Evolutionary conservation across 2,329 filamentous ascomycete genomes (phyloP).

Genomic region (Amesomyces nigricolor): DNA sequence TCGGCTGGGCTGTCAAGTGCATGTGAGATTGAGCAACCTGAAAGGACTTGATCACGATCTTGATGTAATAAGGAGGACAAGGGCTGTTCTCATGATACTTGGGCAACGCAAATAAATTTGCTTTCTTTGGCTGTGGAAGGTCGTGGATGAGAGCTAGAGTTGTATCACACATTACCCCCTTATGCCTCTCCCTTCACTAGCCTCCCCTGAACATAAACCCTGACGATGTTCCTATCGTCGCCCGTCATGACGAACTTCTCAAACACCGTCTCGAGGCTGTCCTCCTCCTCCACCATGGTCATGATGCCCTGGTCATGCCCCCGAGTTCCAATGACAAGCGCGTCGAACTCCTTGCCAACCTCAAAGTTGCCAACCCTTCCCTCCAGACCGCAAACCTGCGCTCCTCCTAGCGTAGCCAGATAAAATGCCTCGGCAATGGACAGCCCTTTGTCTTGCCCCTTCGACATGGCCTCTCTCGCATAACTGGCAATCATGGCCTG

Average conservation of each 20-base stretch:
- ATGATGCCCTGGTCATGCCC: constrained; percentile 38
- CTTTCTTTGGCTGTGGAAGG: too few species aligned
- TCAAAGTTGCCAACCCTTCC: constrained; percentile 51
- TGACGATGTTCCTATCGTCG: constrained; percentile 55
- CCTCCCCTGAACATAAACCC: constrained; percentile 49
- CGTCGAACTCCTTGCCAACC: constrained; percentile 58
- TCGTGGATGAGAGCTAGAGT: too few species aligned
- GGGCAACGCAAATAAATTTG: too few species aligned
- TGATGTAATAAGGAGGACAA: too few species aligned
- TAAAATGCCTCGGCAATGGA: constrained; percentile 51
- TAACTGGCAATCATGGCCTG: constrained; percentile 53
- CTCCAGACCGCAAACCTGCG: constrained; percentile 50
- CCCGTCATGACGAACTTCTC: constrained; percentile 63
- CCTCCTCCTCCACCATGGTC: constrained; percentile 47
- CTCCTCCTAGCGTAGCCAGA: constrained; percentile 57
- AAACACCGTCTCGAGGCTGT: constrained; percentile 43
- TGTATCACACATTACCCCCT: too few species aligned
- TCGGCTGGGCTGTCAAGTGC: too few species aligned
- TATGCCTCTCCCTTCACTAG: constrained; percentile 16
- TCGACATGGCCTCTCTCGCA: constrained; percentile 39
- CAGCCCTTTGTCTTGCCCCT: constrained; percentile 40
- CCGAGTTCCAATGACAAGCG: constrained; percentile 42
- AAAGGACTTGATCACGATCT: too few species aligned
- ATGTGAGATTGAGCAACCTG: too few species aligned
- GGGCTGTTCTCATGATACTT: too few species aligned